Conservation (phyloP, 2,329 filamentous ascomycete species). For the Fusarium nodosum region DNA sequence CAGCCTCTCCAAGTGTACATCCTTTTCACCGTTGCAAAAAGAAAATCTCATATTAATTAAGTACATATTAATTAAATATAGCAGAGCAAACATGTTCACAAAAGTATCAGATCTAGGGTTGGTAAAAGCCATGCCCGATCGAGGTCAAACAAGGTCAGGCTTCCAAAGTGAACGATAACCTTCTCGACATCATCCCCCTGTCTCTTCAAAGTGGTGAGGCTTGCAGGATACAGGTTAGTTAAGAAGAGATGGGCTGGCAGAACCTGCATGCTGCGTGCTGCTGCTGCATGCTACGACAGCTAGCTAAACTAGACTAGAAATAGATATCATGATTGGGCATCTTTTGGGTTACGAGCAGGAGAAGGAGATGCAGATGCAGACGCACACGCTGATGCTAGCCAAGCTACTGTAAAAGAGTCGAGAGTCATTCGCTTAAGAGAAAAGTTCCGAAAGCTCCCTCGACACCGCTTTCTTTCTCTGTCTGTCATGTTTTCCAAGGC, state of each 20-base stretch:
- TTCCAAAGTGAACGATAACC: slow-evolving; percentile 18
- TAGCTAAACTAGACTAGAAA: slow-evolving; percentile 4
- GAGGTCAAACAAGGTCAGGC: slow-evolving; percentile 2
- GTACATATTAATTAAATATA: neutral
- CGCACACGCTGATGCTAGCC: neutral
- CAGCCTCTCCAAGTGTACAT: slow-evolving; percentile 33
- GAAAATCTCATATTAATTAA: neutral
- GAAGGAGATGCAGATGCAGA: neutral
- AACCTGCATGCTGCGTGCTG: slow-evolving; percentile 24
- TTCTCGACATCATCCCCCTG: slow-evolving; percentile 41
- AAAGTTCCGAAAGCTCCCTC: slow-evolving; percentile 25
- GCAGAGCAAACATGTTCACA: neutral
- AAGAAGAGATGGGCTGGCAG: slow-evolving; percentile 28
- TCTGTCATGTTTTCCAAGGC: slow-evolving; percentile 3
- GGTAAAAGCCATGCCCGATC: neutral
- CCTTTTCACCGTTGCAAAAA: neutral
- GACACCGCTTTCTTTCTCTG: slow-evolving; percentile 45
- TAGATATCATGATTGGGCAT: slow-evolving; percentile 32
- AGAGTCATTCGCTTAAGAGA: slow-evolving; percentile 21
- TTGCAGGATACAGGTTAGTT: slow-evolving; percentile 28
- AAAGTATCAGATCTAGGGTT: slow-evolving; percentile 6
- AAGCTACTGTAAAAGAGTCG: slow-evolving; percentile 6
- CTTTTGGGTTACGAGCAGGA: slow-evolving; percentile 14
- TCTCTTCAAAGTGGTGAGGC: slow-evolving; percentile 22
- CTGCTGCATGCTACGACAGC: slow-evolving; percentile 23